Evolutionary conservation across 2,329 filamentous ascomycete genomes (phyloP), one percentile per base, ranked within the genome.

Genomic region (Calonectria pauciramosa): DNA sequence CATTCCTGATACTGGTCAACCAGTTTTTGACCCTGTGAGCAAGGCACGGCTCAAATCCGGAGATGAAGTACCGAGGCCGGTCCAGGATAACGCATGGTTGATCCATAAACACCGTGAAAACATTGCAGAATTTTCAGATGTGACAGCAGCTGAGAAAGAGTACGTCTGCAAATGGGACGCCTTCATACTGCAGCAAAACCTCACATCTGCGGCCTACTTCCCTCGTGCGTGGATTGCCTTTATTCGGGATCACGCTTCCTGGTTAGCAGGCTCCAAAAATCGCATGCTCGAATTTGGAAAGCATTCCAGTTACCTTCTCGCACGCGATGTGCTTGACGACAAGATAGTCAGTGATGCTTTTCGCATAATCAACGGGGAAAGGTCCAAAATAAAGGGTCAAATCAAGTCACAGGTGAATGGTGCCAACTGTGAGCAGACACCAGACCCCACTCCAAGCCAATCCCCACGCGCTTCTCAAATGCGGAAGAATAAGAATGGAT

Each of bases 161-260:
- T 92, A 90, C 72, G 90, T 92, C 70, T 86, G 87, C 77, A 88
- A 90, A 75, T 92, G 90, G 90, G 90, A 92, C 74, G 85, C 87
- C 1, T 91, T 89, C 77, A 88, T 91, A 60, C 86, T 90, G 11
- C 84, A 84, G 56, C 86, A 89, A 77, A 88, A 86, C 69, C 83
- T 91, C 60, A 89, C 88, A 7, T 89, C 89, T 6, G 86, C 87
- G 36, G 87, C 88, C 4, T 91, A 89, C 78, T 85, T 92, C 16
- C 86, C 89, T 14, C 86, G 86, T 4, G 86, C 87, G 23, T 91
- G 91, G 84, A 80, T 90, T 52, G 85, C 84, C 30, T 92, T 92
- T 79, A 83, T 90, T 49, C 82, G 85, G 66, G 83, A 87, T 23
- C 90, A 90, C 79, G 87, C 87, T 0, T 59, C 80, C 4, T 92